A percentile compares a stretch with the other conserved stretches of the same genome.
Conservation (phyloP, 345 rosid genomes). For the Sonneratia alba region DNA sequence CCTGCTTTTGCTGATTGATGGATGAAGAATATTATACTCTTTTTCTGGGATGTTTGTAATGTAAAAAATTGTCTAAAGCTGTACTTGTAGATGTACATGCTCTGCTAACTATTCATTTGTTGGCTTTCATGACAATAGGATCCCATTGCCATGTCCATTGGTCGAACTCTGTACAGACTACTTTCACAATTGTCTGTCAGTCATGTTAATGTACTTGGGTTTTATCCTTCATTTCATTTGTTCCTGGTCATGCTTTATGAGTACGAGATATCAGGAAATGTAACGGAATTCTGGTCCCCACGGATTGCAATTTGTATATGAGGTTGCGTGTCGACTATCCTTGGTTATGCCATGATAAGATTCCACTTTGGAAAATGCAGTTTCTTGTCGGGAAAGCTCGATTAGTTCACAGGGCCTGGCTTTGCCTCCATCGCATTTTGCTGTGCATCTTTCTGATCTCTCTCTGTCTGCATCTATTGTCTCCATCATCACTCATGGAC, state of each 20-base stretch:
- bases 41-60: slow-evolving; percentile 1
- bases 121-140: slow-evolving; percentile 13
- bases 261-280: neutral
- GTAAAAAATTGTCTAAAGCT: slow-evolving; percentile 1
- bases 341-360: neutral
- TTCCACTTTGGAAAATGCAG: neutral
- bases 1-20: neutral
- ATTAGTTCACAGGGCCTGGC: too few species aligned
- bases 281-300: neutral
- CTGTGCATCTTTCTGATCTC: too few species aligned
- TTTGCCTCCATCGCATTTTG: too few species aligned
- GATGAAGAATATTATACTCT: slow-evolving; percentile 1
- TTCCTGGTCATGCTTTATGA: neutral
- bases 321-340: neutral
- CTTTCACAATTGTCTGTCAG: neutral
- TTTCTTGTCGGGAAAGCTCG: too few species aligned
- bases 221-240: neutral
- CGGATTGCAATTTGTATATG: too few species aligned
- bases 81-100: neutral
- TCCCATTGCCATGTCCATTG: neutral
- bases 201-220: neutral
- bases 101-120: slow-evolving; percentile 21
- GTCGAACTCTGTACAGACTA: neutral
- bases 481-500: too few species aligned
- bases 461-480: too few species aligned